phyloP scores from a whole-genome alignment of 163 green algal species.

The Smithsoniella earleae region DNA sequence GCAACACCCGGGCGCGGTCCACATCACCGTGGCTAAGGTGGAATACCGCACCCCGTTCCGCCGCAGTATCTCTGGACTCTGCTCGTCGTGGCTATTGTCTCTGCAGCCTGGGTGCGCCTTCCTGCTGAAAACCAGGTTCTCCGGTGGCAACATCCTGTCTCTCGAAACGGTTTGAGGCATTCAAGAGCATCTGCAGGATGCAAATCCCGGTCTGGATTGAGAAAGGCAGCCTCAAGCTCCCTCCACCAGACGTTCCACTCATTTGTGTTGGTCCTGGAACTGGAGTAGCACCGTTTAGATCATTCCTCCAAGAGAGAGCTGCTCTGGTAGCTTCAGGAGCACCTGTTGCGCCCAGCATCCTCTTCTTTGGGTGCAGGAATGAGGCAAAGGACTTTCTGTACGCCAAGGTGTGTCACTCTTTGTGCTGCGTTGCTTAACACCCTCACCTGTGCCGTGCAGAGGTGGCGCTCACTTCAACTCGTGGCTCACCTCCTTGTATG shows the following conservation, averaged over 20 bases:
- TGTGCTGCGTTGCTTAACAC: not conserved
- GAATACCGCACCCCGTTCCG: conserved; percentile 67
- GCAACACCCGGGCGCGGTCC: conserved; percentile 42
- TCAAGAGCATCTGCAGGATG: conserved; percentile 13
- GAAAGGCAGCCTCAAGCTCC: conserved; percentile 52
- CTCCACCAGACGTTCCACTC: conserved; percentile 45
- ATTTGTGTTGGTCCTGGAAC: conserved; percentile 82
- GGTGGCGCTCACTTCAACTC: not conserved
- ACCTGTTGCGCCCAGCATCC: conserved; percentile 39
- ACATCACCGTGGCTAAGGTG: conserved; percentile 72
- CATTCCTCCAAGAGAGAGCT: conserved; percentile 66
- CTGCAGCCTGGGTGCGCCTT: conserved; percentile 35
- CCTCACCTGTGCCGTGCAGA: not conserved
- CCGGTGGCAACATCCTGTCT: too few relatives aligned
- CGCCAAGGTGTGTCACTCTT: conserved; percentile 23
- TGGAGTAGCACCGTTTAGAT: conserved; percentile 79
- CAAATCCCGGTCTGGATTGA: conserved; percentile 65
- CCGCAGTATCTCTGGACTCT: conserved; percentile 59
- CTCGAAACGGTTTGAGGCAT: too few relatives aligned
- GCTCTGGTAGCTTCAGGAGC: not conserved
- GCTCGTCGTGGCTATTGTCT: conserved; percentile 63
- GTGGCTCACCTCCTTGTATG: not conserved
- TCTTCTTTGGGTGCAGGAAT: conserved; percentile 77
- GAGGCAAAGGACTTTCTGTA: conserved; percentile 67
- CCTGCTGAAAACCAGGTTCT: too few relatives aligned